A percentile compares a stretch with the other conserved stretches of the same genome.
Evolutionary conservation across 805 yeast genomes (phyloP).

Genomic region (Suhomyces tanzawaensis): DNA sequence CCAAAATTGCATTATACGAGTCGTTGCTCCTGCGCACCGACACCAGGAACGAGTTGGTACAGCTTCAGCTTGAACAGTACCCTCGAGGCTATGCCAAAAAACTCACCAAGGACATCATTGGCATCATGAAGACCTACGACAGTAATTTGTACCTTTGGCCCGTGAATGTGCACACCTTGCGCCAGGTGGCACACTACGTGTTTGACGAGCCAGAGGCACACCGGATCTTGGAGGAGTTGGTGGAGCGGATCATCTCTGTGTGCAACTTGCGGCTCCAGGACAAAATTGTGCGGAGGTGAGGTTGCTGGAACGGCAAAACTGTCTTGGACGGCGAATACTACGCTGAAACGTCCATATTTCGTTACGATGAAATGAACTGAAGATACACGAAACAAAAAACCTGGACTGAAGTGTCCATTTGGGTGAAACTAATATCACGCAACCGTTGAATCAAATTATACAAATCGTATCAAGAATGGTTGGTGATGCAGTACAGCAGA

Average conservation of each 20-base stretch:
- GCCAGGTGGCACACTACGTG: conserved; percentile 25
- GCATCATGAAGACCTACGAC: conserved; percentile 39
- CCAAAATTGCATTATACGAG: conserved; percentile 30
- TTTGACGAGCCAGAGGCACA: conserved; percentile 19
- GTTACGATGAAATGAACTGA: too few relatives aligned
- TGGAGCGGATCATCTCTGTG: conserved; percentile 15
- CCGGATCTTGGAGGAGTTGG: conserved; percentile 18
- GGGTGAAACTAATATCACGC: too few relatives aligned
- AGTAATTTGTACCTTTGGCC: conserved; percentile 34
- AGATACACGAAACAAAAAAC: too few relatives aligned
- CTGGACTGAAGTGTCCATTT: too few relatives aligned
- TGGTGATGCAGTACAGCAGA: too few relatives aligned
- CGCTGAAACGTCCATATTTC: too few relatives aligned
- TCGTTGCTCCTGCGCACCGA: conserved; percentile 22
- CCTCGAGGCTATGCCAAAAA: conserved; percentile 24
- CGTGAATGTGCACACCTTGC: conserved; percentile 31
- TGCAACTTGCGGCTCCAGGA: conserved; percentile 12
- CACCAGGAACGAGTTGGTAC: conserved; percentile 12
- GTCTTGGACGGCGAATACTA: too few relatives aligned
- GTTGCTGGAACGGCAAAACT: too few relatives aligned
- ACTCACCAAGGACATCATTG: conserved; percentile 35
- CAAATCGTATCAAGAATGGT: too few relatives aligned
- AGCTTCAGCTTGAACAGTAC: conserved; percentile 21
- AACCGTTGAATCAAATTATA: too few relatives aligned
- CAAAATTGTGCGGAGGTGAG: conserved; percentile 3